Percentiles rank a stretch among this genome's conserved stretches.
phyloP scores from a whole-genome alignment of 1,284 basidiomycete species.

The Microbotryum silenes-acaulis region DNA sequence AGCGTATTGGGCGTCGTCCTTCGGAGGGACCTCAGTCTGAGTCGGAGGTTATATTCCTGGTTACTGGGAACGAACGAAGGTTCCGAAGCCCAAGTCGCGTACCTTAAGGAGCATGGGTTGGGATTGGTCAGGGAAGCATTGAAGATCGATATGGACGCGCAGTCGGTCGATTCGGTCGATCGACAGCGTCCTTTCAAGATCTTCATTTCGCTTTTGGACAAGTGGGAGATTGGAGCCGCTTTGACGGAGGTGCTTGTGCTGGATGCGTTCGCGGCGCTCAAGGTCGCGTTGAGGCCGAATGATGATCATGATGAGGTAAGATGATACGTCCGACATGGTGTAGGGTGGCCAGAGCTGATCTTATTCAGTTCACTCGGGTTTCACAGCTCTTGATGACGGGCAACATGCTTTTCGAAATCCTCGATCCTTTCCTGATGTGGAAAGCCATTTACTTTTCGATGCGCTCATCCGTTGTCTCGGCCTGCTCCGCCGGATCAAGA shows the following conservation, averaged over 20 bases:
- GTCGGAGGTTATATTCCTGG: conserved; percentile 89
- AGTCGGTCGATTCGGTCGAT: conserved; percentile 55
- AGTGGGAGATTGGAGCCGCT: conserved; percentile 85
- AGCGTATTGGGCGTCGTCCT: conserved; percentile 57
- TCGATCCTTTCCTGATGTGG: conserved; percentile 85
- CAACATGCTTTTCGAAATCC: conserved; percentile 80
- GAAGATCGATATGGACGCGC: conserved; percentile 65
- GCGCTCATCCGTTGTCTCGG: conserved; percentile 40
- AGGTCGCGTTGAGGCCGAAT: conserved; percentile 50
- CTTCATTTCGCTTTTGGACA: conserved; percentile 88
- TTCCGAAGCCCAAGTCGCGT: conserved; percentile 60
- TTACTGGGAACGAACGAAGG: conserved; percentile 73
- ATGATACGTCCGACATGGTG: neutral
- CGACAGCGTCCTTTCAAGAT: conserved; percentile 81
- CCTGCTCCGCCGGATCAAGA: conserved; percentile 1
- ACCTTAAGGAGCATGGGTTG: conserved; percentile 61
- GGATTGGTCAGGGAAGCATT: conserved; percentile 61
- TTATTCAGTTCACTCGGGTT: neutral
- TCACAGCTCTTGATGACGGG: conserved; percentile 70
- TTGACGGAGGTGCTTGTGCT: conserved; percentile 71
- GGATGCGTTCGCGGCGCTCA: conserved; percentile 67
- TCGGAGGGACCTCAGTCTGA: conserved; percentile 84
- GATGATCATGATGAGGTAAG: conserved; percentile 59
- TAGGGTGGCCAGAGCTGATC: neutral
- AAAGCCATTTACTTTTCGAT: conserved; percentile 56